Evolutionary conservation across 148 eudicot genomes (phyloP).

Genomic region (Rhododendron mucronatum): DNA sequence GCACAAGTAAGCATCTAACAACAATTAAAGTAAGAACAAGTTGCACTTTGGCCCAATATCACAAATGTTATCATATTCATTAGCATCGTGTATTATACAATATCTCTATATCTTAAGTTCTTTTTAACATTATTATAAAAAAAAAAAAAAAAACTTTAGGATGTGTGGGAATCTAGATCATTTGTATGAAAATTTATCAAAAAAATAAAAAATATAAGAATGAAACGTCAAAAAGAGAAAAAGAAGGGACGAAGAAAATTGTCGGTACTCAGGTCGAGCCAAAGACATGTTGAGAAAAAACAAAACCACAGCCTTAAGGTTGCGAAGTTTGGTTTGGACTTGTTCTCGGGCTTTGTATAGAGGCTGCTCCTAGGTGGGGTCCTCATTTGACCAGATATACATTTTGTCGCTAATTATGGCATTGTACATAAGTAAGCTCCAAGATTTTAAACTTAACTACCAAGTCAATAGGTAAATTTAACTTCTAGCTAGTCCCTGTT

Average conservation of each 20-base stretch:
- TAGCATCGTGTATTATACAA: not conserved
- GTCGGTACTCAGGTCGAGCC: not conserved
- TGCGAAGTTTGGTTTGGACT: not conserved
- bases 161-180: not conserved
- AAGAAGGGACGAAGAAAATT: not conserved
- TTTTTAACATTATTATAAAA: not conserved
- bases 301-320: not conserved
- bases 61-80: not conserved
- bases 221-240: not conserved
- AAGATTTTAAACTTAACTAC: not conserved
- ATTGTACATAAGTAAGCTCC: not conserved
- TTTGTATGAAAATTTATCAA: not conserved
- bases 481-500: not conserved
- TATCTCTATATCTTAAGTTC: not conserved
- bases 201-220: not conserved
- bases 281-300: not conserved
- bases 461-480: not conserved
- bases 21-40: not conserved
- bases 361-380: not conserved
- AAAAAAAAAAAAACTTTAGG: not conserved
- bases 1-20: not conserved
- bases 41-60: not conserved
- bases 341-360: not conserved
- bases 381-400: not conserved
- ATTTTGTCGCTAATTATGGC: not conserved